Conservation (phyloP, 306 rosid genomes). For the Morella rubra region DNA sequence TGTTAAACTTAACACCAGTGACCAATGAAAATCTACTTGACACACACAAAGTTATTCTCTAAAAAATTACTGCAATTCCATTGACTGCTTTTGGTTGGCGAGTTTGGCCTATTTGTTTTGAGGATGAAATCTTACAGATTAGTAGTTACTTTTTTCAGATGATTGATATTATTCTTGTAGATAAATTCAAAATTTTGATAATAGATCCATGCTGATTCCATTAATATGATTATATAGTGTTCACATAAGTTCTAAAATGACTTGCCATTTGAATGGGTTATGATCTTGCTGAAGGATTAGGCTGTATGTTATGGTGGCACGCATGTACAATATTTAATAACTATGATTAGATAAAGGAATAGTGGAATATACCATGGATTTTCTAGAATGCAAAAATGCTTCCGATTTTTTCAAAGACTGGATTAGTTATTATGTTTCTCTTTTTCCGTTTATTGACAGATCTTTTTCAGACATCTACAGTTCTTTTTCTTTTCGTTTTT, state of each 20-base stretch:
- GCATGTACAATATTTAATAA: neutral
- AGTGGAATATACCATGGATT: neutral
- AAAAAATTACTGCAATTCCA: too few relatives aligned
- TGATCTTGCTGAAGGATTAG: neutral
- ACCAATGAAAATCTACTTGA: slow-evolving; percentile 17
- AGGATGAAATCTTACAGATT: neutral
- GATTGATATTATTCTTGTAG: neutral
- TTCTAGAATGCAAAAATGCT: neutral
- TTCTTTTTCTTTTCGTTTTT: neutral
- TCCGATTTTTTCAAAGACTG: neutral
- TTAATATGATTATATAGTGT: too few relatives aligned
- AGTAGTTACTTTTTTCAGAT: neutral
- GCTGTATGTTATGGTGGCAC: neutral
- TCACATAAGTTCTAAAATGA: too few relatives aligned
- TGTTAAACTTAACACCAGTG: neutral
- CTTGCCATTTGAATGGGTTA: too few relatives aligned
- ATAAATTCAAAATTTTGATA: neutral
- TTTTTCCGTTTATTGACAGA: neutral
- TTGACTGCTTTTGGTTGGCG: too few relatives aligned
- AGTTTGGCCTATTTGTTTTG: neutral
- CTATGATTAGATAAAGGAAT: neutral
- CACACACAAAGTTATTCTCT: slow-evolving; percentile 17
- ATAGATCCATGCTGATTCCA: neutral
- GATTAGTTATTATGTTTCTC: neutral
- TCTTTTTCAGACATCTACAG: neutral